Evolutionary conservation across 352 stramenopile genomes (phyloP).

Genomic region (Phytophthora boehmeriae): DNA sequence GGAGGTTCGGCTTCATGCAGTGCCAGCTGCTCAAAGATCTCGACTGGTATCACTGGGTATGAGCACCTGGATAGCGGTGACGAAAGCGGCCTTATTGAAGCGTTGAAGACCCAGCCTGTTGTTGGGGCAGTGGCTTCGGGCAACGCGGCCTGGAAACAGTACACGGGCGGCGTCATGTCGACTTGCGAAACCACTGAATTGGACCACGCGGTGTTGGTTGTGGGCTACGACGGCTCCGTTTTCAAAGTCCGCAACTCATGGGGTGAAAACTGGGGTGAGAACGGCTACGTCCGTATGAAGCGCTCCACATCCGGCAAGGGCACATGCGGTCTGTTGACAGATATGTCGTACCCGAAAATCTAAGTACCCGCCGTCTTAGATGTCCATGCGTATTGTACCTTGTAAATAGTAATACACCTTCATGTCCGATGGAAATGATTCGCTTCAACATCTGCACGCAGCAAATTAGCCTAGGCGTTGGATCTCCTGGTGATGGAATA

Average conservation of each 20-base stretch:
- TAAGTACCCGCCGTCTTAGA: constrained; percentile 26
- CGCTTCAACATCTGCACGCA: no score
- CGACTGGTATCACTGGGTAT: constrained; percentile 54
- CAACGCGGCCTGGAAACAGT: constrained; percentile 96
- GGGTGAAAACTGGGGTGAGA: constrained; percentile 91
- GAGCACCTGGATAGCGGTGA: constrained; percentile 57
- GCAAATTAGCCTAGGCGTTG: no score
- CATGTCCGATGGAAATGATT: background rate
- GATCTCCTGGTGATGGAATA: no score
- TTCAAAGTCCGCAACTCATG: constrained; percentile 98
- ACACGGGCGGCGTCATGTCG: constrained; percentile 90
- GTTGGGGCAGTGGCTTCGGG: constrained; percentile 93
- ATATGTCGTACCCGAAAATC: constrained; percentile 55
- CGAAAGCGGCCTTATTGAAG: constrained; percentile 77
- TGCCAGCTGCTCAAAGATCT: constrained; percentile 31
- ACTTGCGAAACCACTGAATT: constrained; percentile 81
- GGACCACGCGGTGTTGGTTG: constrained; percentile 96
- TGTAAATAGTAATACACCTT: constrained; percentile 22
- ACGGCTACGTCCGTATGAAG: constrained; percentile 90
- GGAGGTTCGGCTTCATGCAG: constrained; percentile 28
- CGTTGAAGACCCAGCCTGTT: constrained; percentile 92
- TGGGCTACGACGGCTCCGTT: constrained; percentile 89
- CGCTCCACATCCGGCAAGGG: constrained; percentile 59
- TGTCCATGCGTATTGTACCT: constrained; percentile 14
- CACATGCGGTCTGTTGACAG: constrained; percentile 49